These are phyloP conservation scores for Sophora flavescens DNA, from an alignment of 306 rosid genomes.

Conservation along the genomic window DNA sequence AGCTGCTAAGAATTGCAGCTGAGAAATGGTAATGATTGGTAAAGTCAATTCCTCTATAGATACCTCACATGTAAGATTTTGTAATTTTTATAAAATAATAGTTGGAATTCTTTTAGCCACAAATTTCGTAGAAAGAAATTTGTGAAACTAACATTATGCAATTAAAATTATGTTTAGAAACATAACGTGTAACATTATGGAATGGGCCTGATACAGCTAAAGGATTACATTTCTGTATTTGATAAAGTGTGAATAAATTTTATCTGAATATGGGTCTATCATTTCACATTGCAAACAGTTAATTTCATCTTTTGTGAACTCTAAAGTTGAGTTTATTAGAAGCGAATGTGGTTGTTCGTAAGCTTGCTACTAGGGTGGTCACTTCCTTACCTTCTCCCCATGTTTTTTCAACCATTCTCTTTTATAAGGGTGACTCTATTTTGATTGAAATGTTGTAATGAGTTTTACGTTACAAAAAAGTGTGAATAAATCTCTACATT, in stretches of 20 bases:
- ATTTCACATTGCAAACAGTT: too few species aligned
- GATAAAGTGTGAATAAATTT: slow-evolving; percentile 29
- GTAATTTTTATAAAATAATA: background rate
- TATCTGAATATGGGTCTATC: too few species aligned
- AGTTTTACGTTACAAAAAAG: too few species aligned
- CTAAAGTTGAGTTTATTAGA: too few species aligned
- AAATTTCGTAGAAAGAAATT: background rate
- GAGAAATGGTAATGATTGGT: slow-evolving; percentile 4
- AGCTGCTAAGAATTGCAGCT: background rate
- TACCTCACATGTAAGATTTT: background rate
- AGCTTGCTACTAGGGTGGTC: too few species aligned
- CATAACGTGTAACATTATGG: slow-evolving; percentile 17
- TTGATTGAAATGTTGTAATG: too few species aligned
- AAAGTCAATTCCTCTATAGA: background rate
- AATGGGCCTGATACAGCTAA: slow-evolving; percentile 2
- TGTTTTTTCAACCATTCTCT: too few species aligned
- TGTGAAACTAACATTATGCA: background rate
- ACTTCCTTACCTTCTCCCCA: too few species aligned
- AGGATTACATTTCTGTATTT: slow-evolving; percentile 22
- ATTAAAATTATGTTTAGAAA: background rate
- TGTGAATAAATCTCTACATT: too few species aligned
- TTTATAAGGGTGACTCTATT: too few species aligned
- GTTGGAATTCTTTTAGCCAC: background rate
- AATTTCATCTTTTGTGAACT: too few species aligned
- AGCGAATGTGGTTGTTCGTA: too few species aligned